Conservation (phyloP, 495 filamentous ascomycete species). For the Tuber calosporum region DNA sequence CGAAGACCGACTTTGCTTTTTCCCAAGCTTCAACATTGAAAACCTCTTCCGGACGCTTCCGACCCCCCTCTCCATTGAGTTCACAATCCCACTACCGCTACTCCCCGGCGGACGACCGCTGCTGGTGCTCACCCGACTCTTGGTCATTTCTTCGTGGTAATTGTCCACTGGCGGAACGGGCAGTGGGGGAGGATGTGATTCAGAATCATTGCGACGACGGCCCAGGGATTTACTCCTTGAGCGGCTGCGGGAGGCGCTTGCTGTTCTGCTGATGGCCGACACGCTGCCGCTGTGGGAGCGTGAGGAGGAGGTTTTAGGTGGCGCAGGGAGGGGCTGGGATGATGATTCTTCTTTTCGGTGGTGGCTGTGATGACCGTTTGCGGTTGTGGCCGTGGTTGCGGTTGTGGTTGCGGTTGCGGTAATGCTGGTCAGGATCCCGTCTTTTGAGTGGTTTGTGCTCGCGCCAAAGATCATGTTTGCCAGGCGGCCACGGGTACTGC, state of each 20-base stretch:
- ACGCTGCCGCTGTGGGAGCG: constrained; percentile 18
- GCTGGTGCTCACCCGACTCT: constrained; percentile 19
- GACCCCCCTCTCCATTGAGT: constrained; percentile 44
- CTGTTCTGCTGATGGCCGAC: constrained; percentile 22
- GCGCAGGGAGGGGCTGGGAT: constrained; percentile 6
- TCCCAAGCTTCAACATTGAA: constrained; percentile 60
- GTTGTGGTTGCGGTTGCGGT: constrained; percentile 27
- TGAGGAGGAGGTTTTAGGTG: constrained; percentile 6
- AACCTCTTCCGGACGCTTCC: constrained; percentile 63
- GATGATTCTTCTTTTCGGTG: constrained; percentile 2
- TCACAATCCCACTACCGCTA: constrained; percentile 34
- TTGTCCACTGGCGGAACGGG: not conserved
- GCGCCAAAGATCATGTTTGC: constrained; percentile 41
- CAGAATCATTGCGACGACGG: constrained; percentile 3
- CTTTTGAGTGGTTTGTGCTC: constrained; percentile 25
- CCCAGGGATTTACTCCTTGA: constrained; percentile 30
- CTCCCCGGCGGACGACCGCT: constrained; percentile 33
- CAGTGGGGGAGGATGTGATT: not conserved
- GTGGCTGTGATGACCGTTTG: not conserved
- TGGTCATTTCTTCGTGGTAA: constrained; percentile 17
- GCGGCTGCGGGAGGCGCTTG: constrained; percentile 29
- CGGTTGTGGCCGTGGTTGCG: constrained; percentile 9
- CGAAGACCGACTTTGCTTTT: constrained; percentile 55
- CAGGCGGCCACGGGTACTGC: constrained; percentile 24
- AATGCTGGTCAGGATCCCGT: constrained; percentile 33